Evolutionary conservation across 345 rosid genomes (phyloP).

Genomic region (Aquilaria sinensis): DNA sequence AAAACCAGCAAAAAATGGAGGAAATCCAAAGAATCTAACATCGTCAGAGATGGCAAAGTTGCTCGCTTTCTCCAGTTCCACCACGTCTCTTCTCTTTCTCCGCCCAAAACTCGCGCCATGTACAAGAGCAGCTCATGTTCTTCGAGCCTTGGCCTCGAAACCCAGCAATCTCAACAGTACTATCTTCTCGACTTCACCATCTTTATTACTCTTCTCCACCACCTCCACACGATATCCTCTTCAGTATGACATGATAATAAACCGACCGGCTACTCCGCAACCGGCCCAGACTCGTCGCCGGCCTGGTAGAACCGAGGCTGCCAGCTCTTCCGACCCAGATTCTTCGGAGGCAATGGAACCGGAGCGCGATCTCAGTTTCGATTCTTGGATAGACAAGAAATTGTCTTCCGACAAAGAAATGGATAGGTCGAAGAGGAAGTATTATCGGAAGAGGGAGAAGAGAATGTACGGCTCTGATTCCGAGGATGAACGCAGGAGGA

Average conservation of each 20-base stretch:
- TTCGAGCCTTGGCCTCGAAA: conserved; percentile 20
- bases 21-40: background rate
- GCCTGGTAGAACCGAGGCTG: conserved; percentile 17
- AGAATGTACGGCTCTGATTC: conserved; percentile 91
- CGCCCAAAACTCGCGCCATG: conserved; percentile 30
- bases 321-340: conserved; percentile 26
- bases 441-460: conserved; percentile 70
- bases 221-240: conserved; percentile 74
- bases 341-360: conserved; percentile 29
- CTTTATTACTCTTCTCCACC: conserved; percentile 36
- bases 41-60: conserved; percentile 27
- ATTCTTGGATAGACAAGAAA: conserved; percentile 78
- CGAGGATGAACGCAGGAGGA: conserved; percentile 43
- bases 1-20: background rate
- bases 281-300: conserved; percentile 36
- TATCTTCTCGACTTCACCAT: conserved; percentile 19
- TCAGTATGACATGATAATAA: conserved; percentile 82
- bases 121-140: conserved; percentile 17
- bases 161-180: conserved; percentile 15
- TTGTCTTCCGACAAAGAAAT: conserved; percentile 42
- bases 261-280: conserved; percentile 54
- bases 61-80: conserved; percentile 16
- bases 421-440: conserved; percentile 88
- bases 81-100: conserved; percentile 23
- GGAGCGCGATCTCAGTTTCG: conserved; percentile 39